Evolutionary conservation across 495 filamentous ascomycete genomes (phyloP), one percentile per base, ranked within the genome.

Genomic region (Annulohypoxylon nitens): DNA sequence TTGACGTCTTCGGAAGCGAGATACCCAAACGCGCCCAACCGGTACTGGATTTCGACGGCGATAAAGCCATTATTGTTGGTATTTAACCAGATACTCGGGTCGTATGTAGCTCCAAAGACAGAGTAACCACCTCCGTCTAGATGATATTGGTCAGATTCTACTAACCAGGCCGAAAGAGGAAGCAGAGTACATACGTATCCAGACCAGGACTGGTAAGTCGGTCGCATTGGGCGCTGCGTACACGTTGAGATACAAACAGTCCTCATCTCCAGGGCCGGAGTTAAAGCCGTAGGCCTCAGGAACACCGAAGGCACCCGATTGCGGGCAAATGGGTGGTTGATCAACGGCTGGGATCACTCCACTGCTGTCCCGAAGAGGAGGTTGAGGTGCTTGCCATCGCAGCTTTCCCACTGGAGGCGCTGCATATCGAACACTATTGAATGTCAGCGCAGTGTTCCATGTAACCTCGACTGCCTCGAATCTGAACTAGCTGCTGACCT

Each of bases 171-270:
- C 26, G 50, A 6, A 54, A 67, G 36, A 25, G 14, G 41, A 33
- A 62, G 33, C 12, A 50, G 34, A 18, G 10, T 5, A 51, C 79
- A 23, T 78, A 80, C 79, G 81, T 45, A 82, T 82, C 78, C 77
- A 81, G 26, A 82, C 54, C 1, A 79, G 70, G 14, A 82, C 81
- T 6, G 81, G 81, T 8, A 87, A 73, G 53, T 80, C 78, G 20
- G 74, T 78, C 1, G 81, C 82, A 34, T 81, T 79, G 3, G 79
- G 73, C 1, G 83, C 81, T 10, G 81, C 73, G 68, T 81, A 83
- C 3, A 86, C 82, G 67, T 85, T 84, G 25, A 86, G 75, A 69
- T 81, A 86, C n/a, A 86, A 79, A 48, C 86, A 88, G 70, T 88
- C 86, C 74, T 88, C 86, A 51, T 81, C 76, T 0, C 83, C 84